Conservation (phyloP, 2,329 filamentous ascomycete species). For the Fusarium sp. region DNA sequence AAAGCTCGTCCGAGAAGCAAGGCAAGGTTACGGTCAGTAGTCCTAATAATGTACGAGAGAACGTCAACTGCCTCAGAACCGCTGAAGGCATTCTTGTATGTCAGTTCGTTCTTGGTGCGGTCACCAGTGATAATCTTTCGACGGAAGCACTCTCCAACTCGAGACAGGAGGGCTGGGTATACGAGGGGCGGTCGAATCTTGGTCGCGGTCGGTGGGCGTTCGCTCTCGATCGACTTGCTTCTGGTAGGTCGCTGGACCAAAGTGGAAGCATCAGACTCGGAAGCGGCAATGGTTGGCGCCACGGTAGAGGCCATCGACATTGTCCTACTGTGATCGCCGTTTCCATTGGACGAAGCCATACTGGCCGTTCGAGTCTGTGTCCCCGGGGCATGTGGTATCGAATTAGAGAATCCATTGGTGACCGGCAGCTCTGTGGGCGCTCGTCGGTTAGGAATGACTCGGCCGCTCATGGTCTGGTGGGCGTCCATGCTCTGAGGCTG, state of each 20-base stretch:
- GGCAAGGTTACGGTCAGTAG: constrained; percentile 94
- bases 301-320: constrained; percentile 96
- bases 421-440: constrained; percentile 60
- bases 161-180: constrained; percentile 93
- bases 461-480: constrained; percentile 93
- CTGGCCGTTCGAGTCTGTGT: constrained; percentile 72
- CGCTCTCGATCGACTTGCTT: constrained; percentile 68
- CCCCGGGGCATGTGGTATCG: constrained; percentile 64
- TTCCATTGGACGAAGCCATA: constrained; percentile 70
- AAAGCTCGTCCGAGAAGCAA: constrained; percentile 90
- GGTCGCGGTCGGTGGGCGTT: constrained; percentile 68
- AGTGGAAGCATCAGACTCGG: constrained; percentile 67
- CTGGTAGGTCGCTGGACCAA: constrained; percentile 71
- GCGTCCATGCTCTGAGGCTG: constrained; percentile 81
- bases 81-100: constrained; percentile 97
- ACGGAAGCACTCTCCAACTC: constrained; percentile 92
- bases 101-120: constrained; percentile 94
- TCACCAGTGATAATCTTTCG: constrained; percentile 90
- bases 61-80: constrained; percentile 96
- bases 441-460: constrained; percentile 84
- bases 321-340: constrained; percentile 70
- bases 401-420: constrained; percentile 55
- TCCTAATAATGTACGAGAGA: constrained; percentile 96
- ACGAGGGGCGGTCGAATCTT: constrained; percentile 85
- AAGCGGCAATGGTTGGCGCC: constrained; percentile 76